phyloP scores from a whole-genome alignment of 2,329 filamentous ascomycete species.

The Teratosphaeria viscida region DNA sequence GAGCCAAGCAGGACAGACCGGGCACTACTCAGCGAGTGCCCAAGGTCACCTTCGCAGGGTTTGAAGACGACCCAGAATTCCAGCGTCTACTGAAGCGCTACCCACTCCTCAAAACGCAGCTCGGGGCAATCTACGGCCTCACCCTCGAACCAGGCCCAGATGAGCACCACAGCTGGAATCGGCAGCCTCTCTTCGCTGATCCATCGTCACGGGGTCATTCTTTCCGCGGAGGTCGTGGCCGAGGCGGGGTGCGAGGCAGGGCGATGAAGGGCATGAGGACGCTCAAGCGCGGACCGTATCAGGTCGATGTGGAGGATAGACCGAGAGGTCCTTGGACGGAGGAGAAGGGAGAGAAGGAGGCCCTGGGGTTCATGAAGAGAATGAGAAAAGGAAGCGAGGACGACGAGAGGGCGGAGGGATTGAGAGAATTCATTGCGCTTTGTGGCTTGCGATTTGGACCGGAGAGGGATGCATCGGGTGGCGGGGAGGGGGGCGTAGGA shows the following conservation, averaged over 20 bases:
- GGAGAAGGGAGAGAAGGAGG: slow-evolving; percentile 28
- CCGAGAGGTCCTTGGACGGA: slow-evolving; percentile 26
- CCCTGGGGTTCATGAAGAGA: slow-evolving; percentile 16
- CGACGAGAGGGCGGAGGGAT: slow-evolving; percentile 27
- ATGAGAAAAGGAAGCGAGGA: slow-evolving; percentile 20
- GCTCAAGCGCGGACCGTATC: neutral
- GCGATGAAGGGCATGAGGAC: slow-evolving; percentile 7
- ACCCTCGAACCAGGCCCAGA: slow-evolving; percentile 27
- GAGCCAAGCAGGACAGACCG: slow-evolving; percentile 8
- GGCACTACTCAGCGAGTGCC: slow-evolving; percentile 15
- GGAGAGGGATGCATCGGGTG: neutral
- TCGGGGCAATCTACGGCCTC: slow-evolving; percentile 25
- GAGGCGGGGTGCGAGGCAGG: slow-evolving; percentile 8
- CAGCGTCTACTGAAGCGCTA: slow-evolving; percentile 24
- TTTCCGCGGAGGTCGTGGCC: slow-evolving; percentile 1
- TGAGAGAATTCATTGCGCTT: slow-evolving; percentile 34
- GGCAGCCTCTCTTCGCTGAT: slow-evolving; percentile 13
- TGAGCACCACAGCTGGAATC: slow-evolving; percentile 18
- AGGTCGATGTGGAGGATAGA: slow-evolving; percentile 8
- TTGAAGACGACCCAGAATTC: slow-evolving; percentile 25
- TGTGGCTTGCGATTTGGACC: slow-evolving; percentile 31
- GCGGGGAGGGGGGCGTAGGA: neutral
- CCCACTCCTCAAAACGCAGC: slow-evolving; percentile 23
- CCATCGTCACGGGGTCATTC: neutral
- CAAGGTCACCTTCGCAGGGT: slow-evolving; percentile 20